A percentile compares a stretch with the other conserved stretches of the same genome.
Evolutionary conservation across 2,329 filamentous ascomycete species (phyloP).

Genomic region (Pestalotiopsis sp.): DNA sequence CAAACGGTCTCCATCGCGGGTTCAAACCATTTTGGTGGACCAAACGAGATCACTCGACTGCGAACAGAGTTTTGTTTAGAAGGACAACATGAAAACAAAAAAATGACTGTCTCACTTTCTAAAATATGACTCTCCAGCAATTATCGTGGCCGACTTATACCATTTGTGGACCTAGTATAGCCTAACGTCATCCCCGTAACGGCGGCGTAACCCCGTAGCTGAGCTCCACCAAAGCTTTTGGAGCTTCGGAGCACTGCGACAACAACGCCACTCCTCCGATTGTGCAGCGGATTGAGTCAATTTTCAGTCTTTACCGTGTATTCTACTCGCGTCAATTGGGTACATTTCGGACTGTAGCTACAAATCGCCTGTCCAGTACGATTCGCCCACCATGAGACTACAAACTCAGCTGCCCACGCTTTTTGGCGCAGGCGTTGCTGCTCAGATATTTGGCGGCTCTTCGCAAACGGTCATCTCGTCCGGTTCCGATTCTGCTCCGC

Average conservation of each 20-base stretch:
- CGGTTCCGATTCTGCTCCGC: constrained; percentile 16
- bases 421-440: not conserved
- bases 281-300: not conserved
- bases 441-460: not conserved
- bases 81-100: not conserved
- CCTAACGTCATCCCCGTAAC: not conserved
- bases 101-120: not conserved
- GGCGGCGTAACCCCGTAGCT: not conserved
- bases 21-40: too few relatives aligned
- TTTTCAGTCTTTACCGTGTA: not conserved
- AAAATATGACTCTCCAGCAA: not conserved
- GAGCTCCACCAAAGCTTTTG: constrained; percentile 3
- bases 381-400: constrained; percentile 4
- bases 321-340: not conserved
- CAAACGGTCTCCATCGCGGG: too few relatives aligned
- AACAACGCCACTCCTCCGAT: not conserved
- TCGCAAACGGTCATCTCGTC: constrained; percentile 23
- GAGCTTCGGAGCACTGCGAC: not conserved
- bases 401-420: not conserved
- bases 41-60: too few relatives aligned
- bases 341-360: not conserved
- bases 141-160: not conserved
- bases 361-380: too few relatives aligned
- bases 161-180: not conserved
- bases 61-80: too few relatives aligned